Percentiles rank a stretch among this genome's conserved stretches.
Evolutionary conservation across 306 rosid genomes (phyloP).

Genomic region (Albizia julibrissin): DNA sequence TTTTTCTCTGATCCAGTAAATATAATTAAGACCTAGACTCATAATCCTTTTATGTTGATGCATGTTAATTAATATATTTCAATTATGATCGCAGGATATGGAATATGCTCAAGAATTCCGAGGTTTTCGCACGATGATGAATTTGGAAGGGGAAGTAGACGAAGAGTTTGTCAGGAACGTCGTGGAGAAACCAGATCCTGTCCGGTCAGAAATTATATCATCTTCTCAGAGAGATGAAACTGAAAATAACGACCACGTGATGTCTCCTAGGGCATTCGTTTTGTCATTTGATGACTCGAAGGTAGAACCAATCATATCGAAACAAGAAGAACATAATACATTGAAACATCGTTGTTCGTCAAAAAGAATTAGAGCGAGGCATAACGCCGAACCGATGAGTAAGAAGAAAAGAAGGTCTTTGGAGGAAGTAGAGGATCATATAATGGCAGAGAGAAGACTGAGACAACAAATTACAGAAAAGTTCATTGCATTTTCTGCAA

Average conservation of each 20-base stretch:
- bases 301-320: background rate
- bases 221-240: conserved; percentile 16
- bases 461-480: conserved; percentile 29
- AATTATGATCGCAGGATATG: too few relatives aligned
- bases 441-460: conserved; percentile 38
- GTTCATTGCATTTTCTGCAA: conserved; percentile 43
- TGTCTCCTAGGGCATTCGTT: too few relatives aligned
- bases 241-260: background rate
- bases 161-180: too few relatives aligned
- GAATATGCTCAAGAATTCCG: too few relatives aligned
- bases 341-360: background rate
- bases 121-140: too few relatives aligned
- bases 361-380: background rate
- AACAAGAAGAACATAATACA: background rate
- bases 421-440: conserved; percentile 29
- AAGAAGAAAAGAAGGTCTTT: conserved; percentile 25
- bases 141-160: too few relatives aligned
- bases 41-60: too few relatives aligned
- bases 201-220: background rate
- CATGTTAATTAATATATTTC: too few relatives aligned
- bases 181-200: background rate
- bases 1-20: too few relatives aligned
- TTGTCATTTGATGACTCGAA: background rate
- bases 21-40: too few relatives aligned
- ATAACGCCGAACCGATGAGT: background rate